Evolutionary conservation across 768 basidiomycete genomes (phyloP).

Genomic region (Epithele typhae): DNA sequence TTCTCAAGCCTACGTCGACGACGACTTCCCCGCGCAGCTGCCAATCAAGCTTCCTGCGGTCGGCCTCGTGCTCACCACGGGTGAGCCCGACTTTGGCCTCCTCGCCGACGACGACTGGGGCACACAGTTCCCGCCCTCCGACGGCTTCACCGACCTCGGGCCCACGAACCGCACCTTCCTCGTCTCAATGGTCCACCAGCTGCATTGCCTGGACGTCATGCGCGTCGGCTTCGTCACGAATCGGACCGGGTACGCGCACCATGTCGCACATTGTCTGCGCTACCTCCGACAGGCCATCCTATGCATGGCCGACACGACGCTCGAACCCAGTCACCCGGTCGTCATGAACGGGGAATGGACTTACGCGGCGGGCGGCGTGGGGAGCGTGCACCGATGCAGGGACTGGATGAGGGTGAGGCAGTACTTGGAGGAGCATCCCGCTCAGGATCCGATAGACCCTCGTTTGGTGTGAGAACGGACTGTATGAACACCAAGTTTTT

Average conservation of each 20-base stretch:
- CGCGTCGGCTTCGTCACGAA: slow-evolving; percentile 16
- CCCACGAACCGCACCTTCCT: slow-evolving; percentile 17
- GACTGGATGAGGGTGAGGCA: slow-evolving; percentile 17
- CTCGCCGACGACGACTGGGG: slow-evolving; percentile 34
- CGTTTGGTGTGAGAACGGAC: no score
- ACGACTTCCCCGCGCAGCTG: slow-evolving; percentile 27
- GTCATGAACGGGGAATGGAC: slow-evolving; percentile 2
- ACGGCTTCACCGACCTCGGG: slow-evolving; percentile 10
- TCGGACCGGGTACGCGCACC: slow-evolving; percentile 8
- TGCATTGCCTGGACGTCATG: slow-evolving; percentile 26
- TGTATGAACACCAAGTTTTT: no score
- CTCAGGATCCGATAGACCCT: no score
- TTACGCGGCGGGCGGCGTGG: slow-evolving; percentile 12
- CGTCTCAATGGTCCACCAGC: slow-evolving; percentile 24
- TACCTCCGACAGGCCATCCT: slow-evolving; percentile 25
- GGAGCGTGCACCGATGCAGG: slow-evolving; percentile 14
- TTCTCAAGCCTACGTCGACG: slow-evolving; percentile 26
- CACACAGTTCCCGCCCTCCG: slow-evolving; percentile 21
- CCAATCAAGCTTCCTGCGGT: slow-evolving; percentile 27
- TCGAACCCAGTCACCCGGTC: slow-evolving; percentile 17
- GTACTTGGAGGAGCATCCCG: slow-evolving; percentile 14
- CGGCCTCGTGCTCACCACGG: slow-evolving; percentile 24
- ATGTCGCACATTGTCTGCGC: slow-evolving; percentile 24
- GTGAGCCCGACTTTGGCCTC: slow-evolving; percentile 27
- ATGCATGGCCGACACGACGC: slow-evolving; percentile 25